Percentiles rank a stretch among this genome's conserved stretches.
Evolutionary conservation across 805 yeast species (phyloP).

Genomic region (Teunomyces tritomae): DNA sequence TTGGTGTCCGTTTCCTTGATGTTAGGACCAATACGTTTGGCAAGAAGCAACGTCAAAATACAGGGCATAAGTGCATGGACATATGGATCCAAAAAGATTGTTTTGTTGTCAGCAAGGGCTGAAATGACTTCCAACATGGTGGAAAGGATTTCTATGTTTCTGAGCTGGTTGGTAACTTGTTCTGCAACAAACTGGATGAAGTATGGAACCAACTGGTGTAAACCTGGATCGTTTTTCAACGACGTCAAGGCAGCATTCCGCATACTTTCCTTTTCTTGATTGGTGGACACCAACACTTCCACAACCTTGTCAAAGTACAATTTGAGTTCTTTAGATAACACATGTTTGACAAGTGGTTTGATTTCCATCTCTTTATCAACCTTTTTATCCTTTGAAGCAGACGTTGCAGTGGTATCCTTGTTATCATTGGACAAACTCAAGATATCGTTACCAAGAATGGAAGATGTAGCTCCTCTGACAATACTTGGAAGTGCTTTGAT

Average conservation of each 20-base stretch:
- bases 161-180: constrained; percentile 83
- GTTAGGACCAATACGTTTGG: constrained; percentile 75
- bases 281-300: constrained; percentile 65
- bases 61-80: constrained; percentile 98
- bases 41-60: constrained; percentile 80
- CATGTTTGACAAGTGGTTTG: constrained; percentile 92
- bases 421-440: constrained; percentile 31
- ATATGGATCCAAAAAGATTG: constrained; percentile 90
- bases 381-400: constrained; percentile 18
- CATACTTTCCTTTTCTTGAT: constrained; percentile 54
- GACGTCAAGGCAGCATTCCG: constrained; percentile 82
- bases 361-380: constrained; percentile 54
- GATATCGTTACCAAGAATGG: constrained; percentile 40
- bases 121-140: constrained; percentile 89
- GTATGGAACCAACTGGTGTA: constrained; percentile 95
- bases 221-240: constrained; percentile 86
- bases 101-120: constrained; percentile 76
- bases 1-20: constrained; percentile 35
- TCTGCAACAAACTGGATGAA: constrained; percentile 95
- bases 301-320: constrained; percentile 89
- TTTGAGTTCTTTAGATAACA: constrained; percentile 89
- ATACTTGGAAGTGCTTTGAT: constrained; percentile 74
- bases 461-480: constrained; percentile 74
- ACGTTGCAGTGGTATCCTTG: constrained; percentile 43
- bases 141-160: constrained; percentile 64